Conservation (phyloP, 192 early-diverging fungal species). For the Geranomyces variabilis region DNA sequence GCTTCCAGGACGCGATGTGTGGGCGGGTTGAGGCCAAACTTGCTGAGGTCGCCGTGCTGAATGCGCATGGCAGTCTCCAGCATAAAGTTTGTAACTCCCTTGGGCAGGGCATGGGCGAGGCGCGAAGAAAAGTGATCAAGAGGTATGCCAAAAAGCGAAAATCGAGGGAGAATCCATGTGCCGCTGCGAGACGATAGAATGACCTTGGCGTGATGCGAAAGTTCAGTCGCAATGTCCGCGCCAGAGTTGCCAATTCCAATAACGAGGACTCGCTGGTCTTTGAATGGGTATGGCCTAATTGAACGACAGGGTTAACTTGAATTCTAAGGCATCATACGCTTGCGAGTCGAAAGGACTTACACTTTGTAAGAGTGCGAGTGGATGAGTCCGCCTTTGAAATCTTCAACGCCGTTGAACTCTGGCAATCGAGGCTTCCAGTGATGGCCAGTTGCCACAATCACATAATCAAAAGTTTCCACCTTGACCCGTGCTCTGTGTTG, state of each 20-base stretch:
- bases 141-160: conserved; percentile 49
- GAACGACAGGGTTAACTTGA: neutral
- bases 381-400: conserved; percentile 52
- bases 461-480: conserved; percentile 62
- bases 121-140: conserved; percentile 52
- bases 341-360: too few relatives aligned
- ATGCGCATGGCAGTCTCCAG: conserved; percentile 40
- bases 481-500: conserved; percentile 30
- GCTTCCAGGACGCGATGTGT: conserved; percentile 33
- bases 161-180: conserved; percentile 52
- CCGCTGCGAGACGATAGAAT: conserved; percentile 50
- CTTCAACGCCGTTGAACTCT: conserved; percentile 55
- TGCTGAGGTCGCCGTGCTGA: conserved; percentile 37
- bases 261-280: conserved; percentile 57
- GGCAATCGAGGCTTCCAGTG: conserved; percentile 59
- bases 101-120: conserved; percentile 41
- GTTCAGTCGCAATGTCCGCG: conserved; percentile 60
- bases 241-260: conserved; percentile 65
- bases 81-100: conserved; percentile 39
- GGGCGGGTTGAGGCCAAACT: conserved; percentile 51
- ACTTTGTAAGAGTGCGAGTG: conserved; percentile 64
- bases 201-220: conserved; percentile 57
- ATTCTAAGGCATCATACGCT: too few relatives aligned
- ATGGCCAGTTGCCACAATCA: conserved; percentile 66
- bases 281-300: conserved; percentile 49